A percentile compares a stretch with the other conserved stretches of the same genome.
Conservation (phyloP, 1,139 yeast genomes). For the Suhomyces chickasaworum region DNA sequence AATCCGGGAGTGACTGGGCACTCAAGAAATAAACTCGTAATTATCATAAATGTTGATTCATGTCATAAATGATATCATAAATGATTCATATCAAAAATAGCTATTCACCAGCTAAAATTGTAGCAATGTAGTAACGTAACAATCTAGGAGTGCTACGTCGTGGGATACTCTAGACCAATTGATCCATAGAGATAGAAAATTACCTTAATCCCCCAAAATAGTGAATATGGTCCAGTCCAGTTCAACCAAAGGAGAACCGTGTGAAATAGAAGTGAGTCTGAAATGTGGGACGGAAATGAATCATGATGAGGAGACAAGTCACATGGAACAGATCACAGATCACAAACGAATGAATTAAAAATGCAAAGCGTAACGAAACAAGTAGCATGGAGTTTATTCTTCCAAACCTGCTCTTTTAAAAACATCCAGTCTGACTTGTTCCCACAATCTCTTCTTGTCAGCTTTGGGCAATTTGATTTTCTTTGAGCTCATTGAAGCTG, state of each 20-base stretch:
- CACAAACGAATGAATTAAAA: slow-evolving; percentile 1
- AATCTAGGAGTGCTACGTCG: too few relatives aligned
- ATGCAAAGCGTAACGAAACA: not conserved
- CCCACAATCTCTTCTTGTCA: slow-evolving; percentile 51
- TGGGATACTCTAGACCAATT: too few relatives aligned
- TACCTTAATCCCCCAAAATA: not conserved
- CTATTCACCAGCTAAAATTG: not conserved
- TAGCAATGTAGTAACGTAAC: too few relatives aligned
- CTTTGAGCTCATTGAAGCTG: slow-evolving; percentile 18
- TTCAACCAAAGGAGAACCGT: too few relatives aligned
- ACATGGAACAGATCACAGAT: too few relatives aligned
- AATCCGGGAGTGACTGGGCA: slow-evolving; percentile 7
- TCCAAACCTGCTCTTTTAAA: slow-evolving; percentile 52
- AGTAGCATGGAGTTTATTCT: slow-evolving; percentile 13
- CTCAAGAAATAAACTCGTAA: slow-evolving; percentile 9
- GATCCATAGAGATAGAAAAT: too few relatives aligned
- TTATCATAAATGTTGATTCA: slow-evolving; percentile 3
- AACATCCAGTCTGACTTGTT: slow-evolving; percentile 51
- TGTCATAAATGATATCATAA: too few relatives aligned
- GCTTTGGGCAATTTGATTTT: slow-evolving; percentile 43
- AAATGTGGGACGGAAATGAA: not conserved
- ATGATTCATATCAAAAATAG: not conserved
- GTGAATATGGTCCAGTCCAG: too few relatives aligned
- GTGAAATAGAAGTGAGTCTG: not conserved
- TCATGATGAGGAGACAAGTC: not conserved